A percentile compares a stretch with the other conserved stretches of the same genome.
Conservation (phyloP, 2,329 filamentous ascomycete species). For the Colletotrichum cereale region DNA sequence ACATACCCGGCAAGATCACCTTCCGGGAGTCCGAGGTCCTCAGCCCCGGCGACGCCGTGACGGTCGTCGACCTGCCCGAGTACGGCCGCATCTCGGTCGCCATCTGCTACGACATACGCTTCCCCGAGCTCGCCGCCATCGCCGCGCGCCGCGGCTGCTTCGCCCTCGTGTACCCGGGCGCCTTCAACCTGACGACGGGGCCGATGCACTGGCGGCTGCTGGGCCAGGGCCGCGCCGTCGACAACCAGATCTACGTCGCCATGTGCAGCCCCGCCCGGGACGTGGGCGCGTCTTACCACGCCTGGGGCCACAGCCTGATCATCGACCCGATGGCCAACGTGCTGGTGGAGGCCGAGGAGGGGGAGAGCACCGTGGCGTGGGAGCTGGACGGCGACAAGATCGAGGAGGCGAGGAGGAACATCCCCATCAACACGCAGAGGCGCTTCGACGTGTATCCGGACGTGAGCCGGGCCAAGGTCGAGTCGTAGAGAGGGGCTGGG, state of each 20-base stretch:
- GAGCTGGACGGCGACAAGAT: constrained; percentile 78
- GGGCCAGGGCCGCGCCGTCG: constrained; percentile 85
- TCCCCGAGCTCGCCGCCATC: constrained; percentile 92
- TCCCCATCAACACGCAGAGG: constrained; percentile 86
- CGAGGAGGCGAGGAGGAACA: constrained; percentile 81
- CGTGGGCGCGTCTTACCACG: constrained; percentile 81
- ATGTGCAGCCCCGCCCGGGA: constrained; percentile 93
- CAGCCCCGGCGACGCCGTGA: constrained; percentile 85
- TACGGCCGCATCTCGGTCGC: constrained; percentile 90
- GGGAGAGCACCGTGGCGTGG: constrained; percentile 80
- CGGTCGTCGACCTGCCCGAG: constrained; percentile 86
- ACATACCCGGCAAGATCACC: constrained; percentile 93
- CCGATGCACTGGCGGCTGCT: constrained; percentile 91
- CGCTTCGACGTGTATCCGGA: constrained; percentile 97
- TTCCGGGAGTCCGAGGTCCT: constrained; percentile 94
- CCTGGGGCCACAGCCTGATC: constrained; percentile 92
- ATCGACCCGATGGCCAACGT: constrained; percentile 89
- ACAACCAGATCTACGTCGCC: constrained; percentile 95
- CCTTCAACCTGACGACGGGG: constrained; percentile 95
- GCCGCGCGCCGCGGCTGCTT: constrained; percentile 90
- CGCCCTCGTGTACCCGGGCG: constrained; percentile 91
- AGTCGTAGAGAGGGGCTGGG: constrained; percentile 22
- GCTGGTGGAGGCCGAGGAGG: constrained; percentile 82
- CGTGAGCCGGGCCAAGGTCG: constrained; percentile 73
- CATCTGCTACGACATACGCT: constrained; percentile 98